phyloP scores from a whole-genome alignment of 192 early-diverging fungal genomes.

The Geranomyces variabilis region DNA sequence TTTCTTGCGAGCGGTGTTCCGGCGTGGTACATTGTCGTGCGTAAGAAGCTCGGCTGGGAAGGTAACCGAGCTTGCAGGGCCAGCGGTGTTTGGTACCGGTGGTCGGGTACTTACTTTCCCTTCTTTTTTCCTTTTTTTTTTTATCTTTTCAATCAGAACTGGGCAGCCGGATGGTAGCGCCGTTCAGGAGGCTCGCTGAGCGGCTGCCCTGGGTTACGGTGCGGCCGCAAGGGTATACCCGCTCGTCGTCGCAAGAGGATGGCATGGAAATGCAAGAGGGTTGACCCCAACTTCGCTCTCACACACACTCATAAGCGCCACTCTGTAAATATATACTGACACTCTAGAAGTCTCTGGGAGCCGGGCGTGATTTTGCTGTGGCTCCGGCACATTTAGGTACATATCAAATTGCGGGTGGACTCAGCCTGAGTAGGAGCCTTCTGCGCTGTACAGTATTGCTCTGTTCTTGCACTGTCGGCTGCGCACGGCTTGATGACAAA shows the following conservation, averaged over 20 bases:
- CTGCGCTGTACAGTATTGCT: too few species aligned
- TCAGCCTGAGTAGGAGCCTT: too few species aligned
- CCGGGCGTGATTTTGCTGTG: too few species aligned
- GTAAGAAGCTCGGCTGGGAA: slow-evolving; percentile 27
- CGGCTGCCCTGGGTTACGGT: neutral
- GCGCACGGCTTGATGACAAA: too few species aligned
- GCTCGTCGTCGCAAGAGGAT: slow-evolving; percentile 24
- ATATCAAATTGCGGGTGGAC: too few species aligned
- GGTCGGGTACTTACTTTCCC: neutral
- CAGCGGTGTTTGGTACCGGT: neutral
- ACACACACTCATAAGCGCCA: too few species aligned
- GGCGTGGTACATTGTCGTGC: slow-evolving; percentile 33
- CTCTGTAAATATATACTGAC: too few species aligned
- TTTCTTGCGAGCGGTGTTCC: slow-evolving; percentile 38
- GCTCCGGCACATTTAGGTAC: too few species aligned
- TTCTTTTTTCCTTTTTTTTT: slow-evolving; percentile 2
- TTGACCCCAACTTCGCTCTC: too few species aligned
- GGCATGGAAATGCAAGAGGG: slow-evolving; percentile 32
- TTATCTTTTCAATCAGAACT: neutral
- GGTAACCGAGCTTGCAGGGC: slow-evolving; percentile 16
- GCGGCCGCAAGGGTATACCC: slow-evolving; percentile 5
- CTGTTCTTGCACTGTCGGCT: too few species aligned
- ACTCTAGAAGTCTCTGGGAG: too few species aligned
- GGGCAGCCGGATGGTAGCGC: neutral
- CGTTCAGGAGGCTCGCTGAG: neutral